These are phyloP conservation scores for Vanderwaltozyma polyspora DNA, from an alignment of 805 yeast genomes.

Conservation along the genomic window DNA sequence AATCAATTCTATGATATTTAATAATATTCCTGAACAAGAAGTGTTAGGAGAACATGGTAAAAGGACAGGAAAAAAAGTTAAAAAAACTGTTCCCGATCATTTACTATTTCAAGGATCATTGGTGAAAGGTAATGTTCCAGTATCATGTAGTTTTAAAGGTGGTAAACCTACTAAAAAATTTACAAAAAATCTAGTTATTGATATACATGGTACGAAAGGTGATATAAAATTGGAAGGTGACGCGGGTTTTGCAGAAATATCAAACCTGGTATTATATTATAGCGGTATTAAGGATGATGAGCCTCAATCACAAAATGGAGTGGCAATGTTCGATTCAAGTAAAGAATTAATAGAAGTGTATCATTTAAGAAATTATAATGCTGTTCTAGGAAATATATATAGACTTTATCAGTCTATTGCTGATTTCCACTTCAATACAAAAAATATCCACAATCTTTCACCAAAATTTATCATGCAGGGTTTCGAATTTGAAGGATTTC, in stretches of 20 bases:
- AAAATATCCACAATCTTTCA: slow-evolving; percentile 14
- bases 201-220: slow-evolving; percentile 26
- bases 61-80: slow-evolving; percentile 11
- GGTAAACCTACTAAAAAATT: slow-evolving; percentile 26
- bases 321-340: slow-evolving; percentile 11
- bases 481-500: slow-evolving; percentile 23
- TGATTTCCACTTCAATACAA: slow-evolving; percentile 22
- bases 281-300: slow-evolving; percentile 19
- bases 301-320: slow-evolving; percentile 4
- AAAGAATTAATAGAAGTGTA: slow-evolving; percentile 24
- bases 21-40: slow-evolving; percentile 22
- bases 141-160: slow-evolving; percentile 24
- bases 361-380: slow-evolving; percentile 24
- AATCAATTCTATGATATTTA: slow-evolving; percentile 21
- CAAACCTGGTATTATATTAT: slow-evolving; percentile 23
- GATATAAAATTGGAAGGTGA: slow-evolving; percentile 26
- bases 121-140: slow-evolving; percentile 21
- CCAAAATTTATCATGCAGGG: slow-evolving; percentile 19
- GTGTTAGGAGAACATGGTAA: slow-evolving; percentile 19
- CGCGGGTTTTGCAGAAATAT: slow-evolving; percentile 26
- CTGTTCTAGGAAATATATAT: slow-evolving; percentile 22
- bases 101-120: slow-evolving; percentile 23
- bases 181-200: slow-evolving; percentile 25
- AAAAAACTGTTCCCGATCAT: slow-evolving; percentile 24
- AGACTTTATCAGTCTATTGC: slow-evolving; percentile 24